Evolutionary conservation across 164 flowering plant genomes (phyloP), one percentile per base, ranked within the genome.

Genomic region (Buxus sempervirens): DNA sequence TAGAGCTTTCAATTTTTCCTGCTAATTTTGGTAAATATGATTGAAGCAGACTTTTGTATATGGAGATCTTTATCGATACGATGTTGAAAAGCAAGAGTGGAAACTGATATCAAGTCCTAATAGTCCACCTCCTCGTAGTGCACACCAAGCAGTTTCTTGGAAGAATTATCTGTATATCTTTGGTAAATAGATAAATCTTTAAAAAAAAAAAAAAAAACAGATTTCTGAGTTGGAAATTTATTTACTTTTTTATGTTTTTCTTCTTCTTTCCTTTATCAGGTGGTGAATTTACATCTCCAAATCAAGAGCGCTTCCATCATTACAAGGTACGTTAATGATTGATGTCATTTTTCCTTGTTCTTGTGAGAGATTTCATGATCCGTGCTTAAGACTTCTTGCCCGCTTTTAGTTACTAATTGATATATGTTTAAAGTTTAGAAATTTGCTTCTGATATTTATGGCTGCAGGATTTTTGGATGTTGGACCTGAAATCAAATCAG

Each of bases 91-190:
- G 81, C 79, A 76, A 55, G 91, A 90, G 67, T 95, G 99, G 99
- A 95, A 92, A 77, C 76, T 86, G 83, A 71, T 95, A 48, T 92
- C 97, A 1, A 95, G 99, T 76, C 99, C 99, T 19, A 95, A 90
- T 56, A 95, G 99, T 78, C 99, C 99, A 18, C 99, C 99, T 22
- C 99, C 99, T 72, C 96, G 99, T 25, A 95, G 99, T 81, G 91
- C 99, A 45, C 99, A 95, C 68, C 99, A 95, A 71, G 89, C 99
- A 1, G 85, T 92, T 81, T 86, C 87, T 48, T 95, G 99, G 99
- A 95, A 95, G 81, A 86, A 95, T 76, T 83, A 85, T 80, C 87
- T 95, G 20, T 95, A 90, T 74, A 84, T 92, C 56, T 90, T 78
- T 82, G 99, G 98, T 95, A 79, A 54, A 63, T 6, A n/a, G 55